A percentile compares a stretch with the other conserved stretches of the same genome.
Evolutionary conservation across 2,329 filamentous ascomycete genomes (phyloP).

Genomic region (Knufia fluminis): DNA sequence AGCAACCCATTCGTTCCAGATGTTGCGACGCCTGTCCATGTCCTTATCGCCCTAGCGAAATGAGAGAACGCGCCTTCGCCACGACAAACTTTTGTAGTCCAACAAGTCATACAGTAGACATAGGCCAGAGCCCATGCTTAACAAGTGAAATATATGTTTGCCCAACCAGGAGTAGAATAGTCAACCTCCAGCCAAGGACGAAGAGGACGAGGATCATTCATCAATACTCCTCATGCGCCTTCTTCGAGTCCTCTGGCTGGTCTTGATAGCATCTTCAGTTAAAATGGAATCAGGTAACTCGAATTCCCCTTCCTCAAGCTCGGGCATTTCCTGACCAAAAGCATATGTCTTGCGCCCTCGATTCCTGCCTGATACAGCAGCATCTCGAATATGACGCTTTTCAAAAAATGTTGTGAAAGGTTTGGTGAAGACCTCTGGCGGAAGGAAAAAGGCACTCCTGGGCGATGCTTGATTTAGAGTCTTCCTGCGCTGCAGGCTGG

Average conservation of each 20-base stretch:
- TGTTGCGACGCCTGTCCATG: too few species aligned
- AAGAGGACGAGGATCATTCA: background rate
- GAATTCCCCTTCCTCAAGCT: constrained; percentile 63
- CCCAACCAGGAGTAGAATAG: too few species aligned
- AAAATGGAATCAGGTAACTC: constrained; percentile 56
- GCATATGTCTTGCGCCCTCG: constrained; percentile 63
- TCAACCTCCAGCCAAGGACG: too few species aligned
- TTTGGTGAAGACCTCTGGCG: constrained; percentile 31
- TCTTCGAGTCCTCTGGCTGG: constrained; percentile 28
- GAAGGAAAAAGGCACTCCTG: constrained; percentile 24
- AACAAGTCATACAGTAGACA: too few species aligned
- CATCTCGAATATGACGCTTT: constrained; percentile 69
- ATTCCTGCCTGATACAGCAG: constrained; percentile 63
- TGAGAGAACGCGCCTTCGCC: too few species aligned
- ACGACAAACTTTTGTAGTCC: too few species aligned
- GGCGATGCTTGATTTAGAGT: background rate
- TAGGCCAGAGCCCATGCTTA: too few species aligned
- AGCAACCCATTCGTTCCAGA: too few species aligned
- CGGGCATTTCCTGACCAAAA: constrained; percentile 74
- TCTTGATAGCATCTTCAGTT: constrained; percentile 34
- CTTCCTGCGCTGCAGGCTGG: constrained; percentile 24
- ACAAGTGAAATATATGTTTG: too few species aligned
- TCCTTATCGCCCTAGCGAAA: too few species aligned
- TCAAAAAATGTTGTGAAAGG: constrained; percentile 82
- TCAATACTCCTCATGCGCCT: constrained; percentile 15